Percentiles rank a stretch among this genome's conserved stretches.
phyloP scores from a whole-genome alignment of 345 rosid genomes.

The Eucalyptus lansdowneana region DNA sequence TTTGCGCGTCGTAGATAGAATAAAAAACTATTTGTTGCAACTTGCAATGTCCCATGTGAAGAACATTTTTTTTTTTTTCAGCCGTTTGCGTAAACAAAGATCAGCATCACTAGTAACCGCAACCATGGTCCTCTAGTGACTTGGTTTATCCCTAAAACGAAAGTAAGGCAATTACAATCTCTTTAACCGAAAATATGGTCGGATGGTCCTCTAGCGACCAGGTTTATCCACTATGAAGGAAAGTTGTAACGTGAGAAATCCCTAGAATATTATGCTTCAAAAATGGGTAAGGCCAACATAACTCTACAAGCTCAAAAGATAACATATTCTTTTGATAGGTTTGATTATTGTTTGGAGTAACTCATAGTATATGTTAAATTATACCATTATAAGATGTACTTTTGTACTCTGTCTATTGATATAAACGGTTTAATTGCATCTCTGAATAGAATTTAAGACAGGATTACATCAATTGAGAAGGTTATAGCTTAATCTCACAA shows the following conservation, averaged over 20 bases:
- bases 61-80: neutral
- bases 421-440: too few species aligned
- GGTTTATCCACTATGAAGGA: too few species aligned
- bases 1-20: neutral
- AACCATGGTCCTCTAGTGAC: neutral
- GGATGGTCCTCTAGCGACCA: too few species aligned
- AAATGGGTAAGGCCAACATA: too few species aligned
- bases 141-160: neutral
- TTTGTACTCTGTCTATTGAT: accelerated
- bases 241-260: too few species aligned
- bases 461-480: neutral
- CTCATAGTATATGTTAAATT: too few species aligned
- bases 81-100: neutral
- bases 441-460: too few species aligned
- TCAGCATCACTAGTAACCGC: neutral
- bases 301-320: too few species aligned
- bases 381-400: neutral
- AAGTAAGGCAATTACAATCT: neutral
- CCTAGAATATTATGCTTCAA: too few species aligned
- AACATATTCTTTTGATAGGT: too few species aligned
- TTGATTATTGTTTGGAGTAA: neutral
- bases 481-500: neutral
- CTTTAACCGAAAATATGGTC: neutral
- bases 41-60: neutral
- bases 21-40: neutral